Evolutionary conservation across 2,329 filamentous ascomycete genomes (phyloP).

Genomic region (Didymellaceae sp.): DNA sequence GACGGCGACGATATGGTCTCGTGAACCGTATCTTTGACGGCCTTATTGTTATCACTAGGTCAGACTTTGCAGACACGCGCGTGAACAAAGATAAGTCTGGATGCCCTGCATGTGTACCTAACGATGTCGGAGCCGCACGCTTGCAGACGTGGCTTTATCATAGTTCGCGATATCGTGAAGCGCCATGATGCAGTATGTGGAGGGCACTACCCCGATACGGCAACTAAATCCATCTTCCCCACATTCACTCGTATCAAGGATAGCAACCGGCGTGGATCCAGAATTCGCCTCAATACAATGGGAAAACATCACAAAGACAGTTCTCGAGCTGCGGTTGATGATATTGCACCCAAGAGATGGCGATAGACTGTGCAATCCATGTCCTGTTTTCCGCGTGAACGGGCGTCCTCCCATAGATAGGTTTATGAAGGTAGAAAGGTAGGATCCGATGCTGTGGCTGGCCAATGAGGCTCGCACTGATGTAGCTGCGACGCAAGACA

Average conservation of each 20-base stretch:
- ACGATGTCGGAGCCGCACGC: conserved; percentile 21
- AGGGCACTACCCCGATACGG: conserved; percentile 19
- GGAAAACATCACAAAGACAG: conserved; percentile 11
- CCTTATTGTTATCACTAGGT: neutral
- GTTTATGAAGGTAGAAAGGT: conserved; percentile 14
- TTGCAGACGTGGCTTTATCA: conserved; percentile 33
- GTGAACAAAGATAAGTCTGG: conserved; percentile 7
- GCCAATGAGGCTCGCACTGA: conserved; percentile 30
- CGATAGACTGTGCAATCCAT: conserved; percentile 15
- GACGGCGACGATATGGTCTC: conserved; percentile 8
- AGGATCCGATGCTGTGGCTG: conserved; percentile 6
- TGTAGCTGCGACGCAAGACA: conserved; percentile 26
- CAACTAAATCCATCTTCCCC: conserved; percentile 20
- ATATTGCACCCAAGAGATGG: conserved; percentile 16
- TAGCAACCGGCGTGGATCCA: conserved; percentile 19
- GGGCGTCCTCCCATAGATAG: conserved; percentile 37
- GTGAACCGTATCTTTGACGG: conserved; percentile 16
- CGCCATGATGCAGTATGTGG: conserved; percentile 30
- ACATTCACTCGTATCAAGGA: conserved; percentile 16
- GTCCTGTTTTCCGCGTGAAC: conserved; percentile 35
- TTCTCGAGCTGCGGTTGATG: conserved; percentile 9
- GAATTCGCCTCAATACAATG: conserved; percentile 10
- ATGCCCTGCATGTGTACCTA: conserved; percentile 6
- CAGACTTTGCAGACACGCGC: neutral
- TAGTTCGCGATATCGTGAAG: conserved; percentile 25